Base-by-base conservation (phyloP, 352 stramenopile genomes). In the Peronosclerospora sorghi region DNA sequence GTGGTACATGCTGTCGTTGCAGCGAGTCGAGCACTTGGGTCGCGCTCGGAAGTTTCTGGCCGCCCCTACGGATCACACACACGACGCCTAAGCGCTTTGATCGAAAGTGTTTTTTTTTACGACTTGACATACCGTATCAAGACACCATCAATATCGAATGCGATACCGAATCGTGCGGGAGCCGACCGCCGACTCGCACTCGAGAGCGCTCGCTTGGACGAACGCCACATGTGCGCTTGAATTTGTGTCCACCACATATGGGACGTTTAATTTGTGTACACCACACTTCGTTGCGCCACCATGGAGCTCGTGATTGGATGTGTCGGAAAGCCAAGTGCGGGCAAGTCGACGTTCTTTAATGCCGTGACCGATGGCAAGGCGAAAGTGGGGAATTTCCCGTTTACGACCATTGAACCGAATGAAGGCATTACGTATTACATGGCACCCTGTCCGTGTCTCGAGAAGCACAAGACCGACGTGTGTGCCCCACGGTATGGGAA, bases 141-240 rank as follows among this genome's bases (percentile, higher is more conserved):
- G 9, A 96, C 86, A 43, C 86, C 86, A 32, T 96, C 86, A 30
- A 96, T 95, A 51, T 96, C 86, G 50, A 95, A 95, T 5, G 83
- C 85, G 29, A 95, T 81, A 28, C 79, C 81, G 29, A 91, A 89
- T n/a, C n/a, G n/a, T 18, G 69, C 68, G 6, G 62, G 56, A 30
- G 35, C 9, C 21, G 24, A 35, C 4, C 28, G 28, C 8, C 13
- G 8, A 34, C 8, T 13, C 4, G n/a, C n/a, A n/a, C n/a, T n/a
- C n/a, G n/a, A n/a, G n/a, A n/a, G n/a, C n/a, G n/a, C n/a, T n/a
- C n/a, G n/a, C n/a, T n/a, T n/a, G n/a, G n/a, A n/a, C 36, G 51
- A 53, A 21, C 55, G 19, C 51, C 51, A 57, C 55, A 64, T 64
- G 9, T 8, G 1, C 5, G n/a, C n/a, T n/a, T n/a, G n/a, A n/a